Evolutionary conservation across 2,329 filamentous ascomycete species (phyloP), one percentile per base, ranked within the genome.

Genomic region (Colletotrichum lini): DNA sequence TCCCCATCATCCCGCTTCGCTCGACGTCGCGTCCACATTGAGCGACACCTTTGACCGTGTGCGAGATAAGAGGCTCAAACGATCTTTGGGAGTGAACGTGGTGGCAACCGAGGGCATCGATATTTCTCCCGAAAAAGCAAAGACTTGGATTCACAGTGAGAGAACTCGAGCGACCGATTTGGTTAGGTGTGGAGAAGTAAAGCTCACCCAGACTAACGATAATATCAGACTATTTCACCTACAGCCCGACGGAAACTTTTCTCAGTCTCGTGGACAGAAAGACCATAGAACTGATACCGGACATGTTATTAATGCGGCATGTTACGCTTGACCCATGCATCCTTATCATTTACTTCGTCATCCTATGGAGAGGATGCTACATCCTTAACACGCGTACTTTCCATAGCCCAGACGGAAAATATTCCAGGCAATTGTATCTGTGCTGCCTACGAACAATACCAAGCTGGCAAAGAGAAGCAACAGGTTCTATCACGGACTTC

Each of bases 301-400:
- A 80, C 44, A 77, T 80, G 26, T 68, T 78, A 30, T 72, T 65
- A 16, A 73, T 79, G 18, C 73, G 73, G 1, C 75, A 79, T 30
- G 75, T 80, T 5, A 76, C 78, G 13, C 62, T 80, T 1, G 79
- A 80, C 49, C 74, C 78, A 2, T 76, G 74, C 4, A 77, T 80
- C 16, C 72, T 78, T 0, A 73, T 80, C 1, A 78, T 80, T n/a
- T 80, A 80, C 68, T 80, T 79, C 23, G 73, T 73, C 60, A 76
- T 80, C 15, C 73, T 80, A 12, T 80, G 75, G 65, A 73, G 78
- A n/a, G 79, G 79, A 12, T 78, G 77, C 45, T 72, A 47, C 26
- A 67, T 74, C 9, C 59, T 60, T 23, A 68, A 59, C 18, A 54
- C 65, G 1, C 45, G 65, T 45, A 54, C 65, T 1, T 60, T 47